Evolutionary conservation across 768 basidiomycete genomes (phyloP).

Genomic region (Baorangia bicolor): DNA sequence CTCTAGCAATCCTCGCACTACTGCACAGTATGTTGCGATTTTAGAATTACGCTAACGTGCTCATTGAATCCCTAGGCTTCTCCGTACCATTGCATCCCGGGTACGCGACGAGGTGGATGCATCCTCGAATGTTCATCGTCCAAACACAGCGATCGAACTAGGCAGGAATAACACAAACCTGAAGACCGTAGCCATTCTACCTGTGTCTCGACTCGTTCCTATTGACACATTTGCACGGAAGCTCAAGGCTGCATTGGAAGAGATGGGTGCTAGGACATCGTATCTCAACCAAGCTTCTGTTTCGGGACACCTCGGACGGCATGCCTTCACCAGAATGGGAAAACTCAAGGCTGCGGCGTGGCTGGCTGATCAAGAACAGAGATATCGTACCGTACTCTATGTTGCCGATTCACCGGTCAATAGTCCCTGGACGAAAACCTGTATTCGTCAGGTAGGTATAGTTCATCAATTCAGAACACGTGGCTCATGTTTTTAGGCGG

Average conservation of each 20-base stretch:
- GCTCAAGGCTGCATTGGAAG: conserved; percentile 83
- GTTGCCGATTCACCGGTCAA: conserved; percentile 94
- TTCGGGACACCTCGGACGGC: conserved; percentile 86
- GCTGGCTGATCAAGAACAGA: conserved; percentile 94
- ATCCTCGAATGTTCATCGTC: conserved; percentile 48
- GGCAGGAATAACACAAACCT: conserved; percentile 82
- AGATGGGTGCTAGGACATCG: conserved; percentile 89
- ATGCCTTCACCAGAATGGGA: conserved; percentile 95
- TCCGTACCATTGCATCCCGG: conserved; percentile 89
- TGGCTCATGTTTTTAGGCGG: conserved; percentile 53
- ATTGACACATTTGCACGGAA: conserved; percentile 88
- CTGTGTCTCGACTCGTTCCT: conserved; percentile 83
- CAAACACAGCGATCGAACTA: conserved; percentile 55
- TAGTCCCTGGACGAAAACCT: conserved; percentile 97
- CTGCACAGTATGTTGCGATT: conserved; percentile 60
- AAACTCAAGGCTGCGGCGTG: conserved; percentile 91
- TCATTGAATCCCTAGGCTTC: conserved; percentile 45
- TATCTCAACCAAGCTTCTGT: conserved; percentile 94
- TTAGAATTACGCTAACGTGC: background rate
- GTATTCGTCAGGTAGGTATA: conserved; percentile 79
- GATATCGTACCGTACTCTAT: conserved; percentile 90
- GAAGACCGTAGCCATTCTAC: conserved; percentile 92
- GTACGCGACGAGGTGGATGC: conserved; percentile 82
- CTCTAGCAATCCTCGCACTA: conserved; percentile 76
- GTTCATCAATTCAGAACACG: background rate